These are phyloP conservation scores for Boletus reticulatus DNA, from an alignment of 768 basidiomycete species.

Conservation along the genomic window DNA sequence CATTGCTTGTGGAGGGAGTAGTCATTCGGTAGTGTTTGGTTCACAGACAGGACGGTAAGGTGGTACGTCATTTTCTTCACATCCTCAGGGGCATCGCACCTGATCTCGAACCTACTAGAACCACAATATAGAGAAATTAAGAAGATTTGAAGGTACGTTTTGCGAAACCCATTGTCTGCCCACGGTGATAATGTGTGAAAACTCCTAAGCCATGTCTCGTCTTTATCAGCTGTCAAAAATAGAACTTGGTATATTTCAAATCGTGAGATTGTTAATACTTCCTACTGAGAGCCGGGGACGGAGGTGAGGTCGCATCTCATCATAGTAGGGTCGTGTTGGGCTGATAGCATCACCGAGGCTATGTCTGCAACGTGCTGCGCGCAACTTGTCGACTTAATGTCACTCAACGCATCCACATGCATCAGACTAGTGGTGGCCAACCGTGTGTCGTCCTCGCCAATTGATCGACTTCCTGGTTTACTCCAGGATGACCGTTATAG, in stretches of 20 bases:
- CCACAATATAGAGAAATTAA: background rate
- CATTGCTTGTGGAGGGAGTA: no score
- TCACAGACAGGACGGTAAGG: constrained; percentile 21
- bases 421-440: constrained; percentile 7
- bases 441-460: background rate
- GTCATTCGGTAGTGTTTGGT: no score
- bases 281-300: background rate
- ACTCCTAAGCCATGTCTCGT: no score
- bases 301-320: no score
- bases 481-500: constrained; percentile 9
- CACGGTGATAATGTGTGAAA: background rate
- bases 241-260: constrained; percentile 38
- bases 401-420: constrained; percentile 32
- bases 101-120: background rate
- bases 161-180: background rate
- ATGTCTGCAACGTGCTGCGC: constrained; percentile 20
- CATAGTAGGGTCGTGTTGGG: no score
- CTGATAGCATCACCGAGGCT: constrained; percentile 30
- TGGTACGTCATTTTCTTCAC: constrained; percentile 24
- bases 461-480: no score
- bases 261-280: constrained; percentile 53
- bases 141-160: background rate
- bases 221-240: background rate
- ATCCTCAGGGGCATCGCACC: constrained; percentile 11
- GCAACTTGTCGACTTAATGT: constrained; percentile 47